Evolutionary conservation across 805 yeast genomes (phyloP), one percentile per base, ranked within the genome.

Genomic region (Phaffomyces antillensis): DNA sequence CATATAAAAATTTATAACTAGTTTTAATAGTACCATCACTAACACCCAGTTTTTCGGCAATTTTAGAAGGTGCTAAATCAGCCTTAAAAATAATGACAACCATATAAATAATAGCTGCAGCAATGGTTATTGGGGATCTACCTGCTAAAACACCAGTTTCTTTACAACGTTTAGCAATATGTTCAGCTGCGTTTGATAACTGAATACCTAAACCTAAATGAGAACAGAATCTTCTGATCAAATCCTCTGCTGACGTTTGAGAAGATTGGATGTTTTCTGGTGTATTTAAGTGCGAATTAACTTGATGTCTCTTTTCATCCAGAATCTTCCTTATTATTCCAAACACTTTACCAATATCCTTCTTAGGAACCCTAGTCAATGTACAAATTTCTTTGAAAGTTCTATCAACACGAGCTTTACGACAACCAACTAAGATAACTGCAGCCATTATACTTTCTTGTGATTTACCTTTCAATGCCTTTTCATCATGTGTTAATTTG

Each of bases 11-110:
- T 62, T 86, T 86, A 62, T 88, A 93, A 37, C 93, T 82, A 2
- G 96, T 86, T 64, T 93, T 88, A 56, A 93, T 90, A 1, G 99
- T 93, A 53, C 98, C 97, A 61, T 93, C 99, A 57, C 96, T 86
- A 17, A 93, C 98, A 54, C 96, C 98, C 16, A 96, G 79, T 55
- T 86, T 86, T 54, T 88, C 96, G 12, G 96, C 86, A 45, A 93
- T 91, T 58, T 79, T 84, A 2, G 83, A 67, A 0, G 96, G 90
- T 4, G 85, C 71, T 33, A 87, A 70, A 42, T 80, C 84, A 32
- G 83, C 81, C 38, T 85, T 85, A 62, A 90, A 90, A n/a, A 93
- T 68, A n/a, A 86, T 70, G 5, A 91, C 85, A 7, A 96, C 86
- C 86, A 93, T 83, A 66, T 91, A 93, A 40, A 93, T 91, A 6